These are phyloP conservation scores for Endoconidiophora polonica DNA, from an alignment of 2,329 filamentous ascomycete genomes.

Conservation along the genomic window DNA sequence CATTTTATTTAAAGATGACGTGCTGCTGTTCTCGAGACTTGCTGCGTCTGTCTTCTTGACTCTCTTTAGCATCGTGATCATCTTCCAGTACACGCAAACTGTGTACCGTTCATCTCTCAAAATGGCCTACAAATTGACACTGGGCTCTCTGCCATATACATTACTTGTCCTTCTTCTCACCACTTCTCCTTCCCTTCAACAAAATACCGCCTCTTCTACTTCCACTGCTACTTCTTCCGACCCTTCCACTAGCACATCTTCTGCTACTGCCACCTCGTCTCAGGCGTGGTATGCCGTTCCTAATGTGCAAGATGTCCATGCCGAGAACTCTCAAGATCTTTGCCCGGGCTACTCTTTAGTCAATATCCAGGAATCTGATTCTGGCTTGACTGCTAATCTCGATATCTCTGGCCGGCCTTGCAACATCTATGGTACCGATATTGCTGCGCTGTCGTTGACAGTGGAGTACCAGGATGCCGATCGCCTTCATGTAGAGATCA, in stretches of 20 bases:
- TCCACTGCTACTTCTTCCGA: background rate
- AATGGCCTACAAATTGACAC: slow-evolving; percentile 1
- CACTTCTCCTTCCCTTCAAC: background rate
- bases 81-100: background rate
- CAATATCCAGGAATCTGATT: slow-evolving; percentile 34
- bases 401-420: slow-evolving; percentile 52
- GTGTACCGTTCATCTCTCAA: background rate
- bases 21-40: too few species aligned
- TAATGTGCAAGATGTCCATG: slow-evolving; percentile 11
- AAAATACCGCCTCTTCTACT: background rate
- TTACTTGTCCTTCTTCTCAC: background rate
- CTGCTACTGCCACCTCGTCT: background rate
- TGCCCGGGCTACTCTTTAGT: slow-evolving; percentile 55
- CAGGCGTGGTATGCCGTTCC: slow-evolving; percentile 9
- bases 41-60: background rate
- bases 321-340: slow-evolving; percentile 20
- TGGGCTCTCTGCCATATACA: slow-evolving; percentile 1
- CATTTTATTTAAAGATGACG: too few species aligned
- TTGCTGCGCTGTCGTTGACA: slow-evolving; percentile 46
- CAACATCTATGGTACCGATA: slow-evolving; percentile 63
- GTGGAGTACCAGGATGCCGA: slow-evolving; percentile 51
- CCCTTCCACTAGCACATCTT: background rate
- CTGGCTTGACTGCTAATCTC: slow-evolving; percentile 51
- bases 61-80: background rate
- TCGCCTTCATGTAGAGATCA: slow-evolving; percentile 53